Evolutionary conservation across 805 yeast genomes (phyloP), one percentile per base, ranked within the genome.

Genomic region (Yarrowia hollandica): DNA sequence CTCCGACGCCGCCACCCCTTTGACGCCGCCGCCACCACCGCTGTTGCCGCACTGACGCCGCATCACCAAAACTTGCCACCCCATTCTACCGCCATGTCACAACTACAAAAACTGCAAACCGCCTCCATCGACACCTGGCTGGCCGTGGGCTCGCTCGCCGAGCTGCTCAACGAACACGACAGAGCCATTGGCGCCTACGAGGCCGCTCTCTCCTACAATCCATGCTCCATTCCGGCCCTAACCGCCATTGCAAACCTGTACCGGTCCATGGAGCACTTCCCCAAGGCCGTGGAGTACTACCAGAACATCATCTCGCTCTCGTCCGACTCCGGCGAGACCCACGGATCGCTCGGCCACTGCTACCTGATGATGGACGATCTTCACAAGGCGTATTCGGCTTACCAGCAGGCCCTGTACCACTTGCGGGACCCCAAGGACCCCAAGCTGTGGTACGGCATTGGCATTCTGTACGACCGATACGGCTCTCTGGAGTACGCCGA

Each of bases 401-500:
- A 94, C 75, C 99, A 94, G 75, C 91, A 95, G 69, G 98, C 98
- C 2, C 77, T 94, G 50, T 87, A 88, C 72, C 94, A 90, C 71
- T 75, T 91, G 69, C 89, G 88, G 63, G 92, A 94, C 68, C 95
- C 97, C 46, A 89, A 90, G 65, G 97, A 91, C 59, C 98, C 98
- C 60, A 90, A 90, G 70, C 80, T 94, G 65, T 94, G 99, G 99
- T 97, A 94, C 73, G 99, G 99, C 0, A 92, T 94, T 64, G 99
- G 99, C 31, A 94, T 94, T 61, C 78, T 94, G 62, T 94, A 94
- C 72, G 99, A 94, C 72, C 79, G 99, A 58, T 94, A 94, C 71
- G 99, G 98, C 23, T 88, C 96, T 5, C 75, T 92, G 64, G 98
- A 92, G 74, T 94, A 92, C 68, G 99, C 99, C 3, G 99, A 94